These are phyloP conservation scores for Alternaria solani DNA, from an alignment of 2,329 filamentous ascomycete species.

Conservation along the genomic window DNA sequence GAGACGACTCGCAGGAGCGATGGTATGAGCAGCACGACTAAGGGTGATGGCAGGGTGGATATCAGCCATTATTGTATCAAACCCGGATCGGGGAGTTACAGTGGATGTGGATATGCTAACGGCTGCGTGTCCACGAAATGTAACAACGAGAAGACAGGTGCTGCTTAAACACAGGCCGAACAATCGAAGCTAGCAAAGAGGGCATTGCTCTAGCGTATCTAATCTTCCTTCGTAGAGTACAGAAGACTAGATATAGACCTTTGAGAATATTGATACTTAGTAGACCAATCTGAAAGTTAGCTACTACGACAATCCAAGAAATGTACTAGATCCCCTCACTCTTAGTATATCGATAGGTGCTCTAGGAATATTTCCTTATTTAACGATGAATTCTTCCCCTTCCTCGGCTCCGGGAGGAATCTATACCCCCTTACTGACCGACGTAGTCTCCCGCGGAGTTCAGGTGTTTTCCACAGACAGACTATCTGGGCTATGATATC, in stretches of 20 bases:
- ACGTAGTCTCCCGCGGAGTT: constrained; percentile 1
- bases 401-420: too few species aligned
- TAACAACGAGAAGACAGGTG: background rate
- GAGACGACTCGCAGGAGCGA: background rate
- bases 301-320: too few species aligned
- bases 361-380: background rate
- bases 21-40: background rate
- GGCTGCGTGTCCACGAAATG: background rate
- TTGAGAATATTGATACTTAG: background rate
- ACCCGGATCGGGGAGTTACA: background rate
- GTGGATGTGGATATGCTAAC: background rate
- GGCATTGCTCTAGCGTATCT: too few species aligned
- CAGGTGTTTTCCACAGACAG: constrained; percentile 13
- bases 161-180: background rate
- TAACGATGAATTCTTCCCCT: too few species aligned
- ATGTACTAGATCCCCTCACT: background rate
- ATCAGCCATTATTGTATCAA: background rate
- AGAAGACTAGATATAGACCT: too few species aligned
- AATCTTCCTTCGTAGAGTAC: too few species aligned
- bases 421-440: background rate
- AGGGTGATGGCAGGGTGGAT: background rate
- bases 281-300: too few species aligned
- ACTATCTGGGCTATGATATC: background rate
- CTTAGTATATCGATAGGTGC: background rate
- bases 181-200: too few species aligned